phyloP scores from a whole-genome alignment of 169 alveolate genomes.

The Eimeria mitis region DNA sequence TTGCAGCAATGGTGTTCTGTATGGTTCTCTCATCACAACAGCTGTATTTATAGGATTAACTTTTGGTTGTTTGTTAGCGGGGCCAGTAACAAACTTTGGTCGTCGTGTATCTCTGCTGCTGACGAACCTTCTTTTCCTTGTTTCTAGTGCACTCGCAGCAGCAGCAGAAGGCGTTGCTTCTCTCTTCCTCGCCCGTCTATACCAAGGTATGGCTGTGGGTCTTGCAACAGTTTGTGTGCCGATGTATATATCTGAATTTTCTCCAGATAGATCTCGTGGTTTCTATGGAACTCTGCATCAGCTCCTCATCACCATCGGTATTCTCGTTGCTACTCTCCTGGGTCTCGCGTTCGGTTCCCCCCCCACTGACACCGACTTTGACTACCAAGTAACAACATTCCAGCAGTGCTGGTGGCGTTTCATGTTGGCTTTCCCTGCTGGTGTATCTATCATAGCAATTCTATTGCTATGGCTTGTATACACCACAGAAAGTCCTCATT shows the following conservation, averaged over 20 bases:
- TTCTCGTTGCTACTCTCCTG: conserved; percentile 86
- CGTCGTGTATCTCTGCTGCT: conserved; percentile 76
- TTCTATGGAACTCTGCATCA: conserved; percentile 88
- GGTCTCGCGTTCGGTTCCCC: conserved; percentile 86
- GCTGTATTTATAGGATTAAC: conserved; percentile 79
- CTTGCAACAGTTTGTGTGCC: conserved; percentile 90
- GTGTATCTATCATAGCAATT: conserved; percentile 11
- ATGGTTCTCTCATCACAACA: conserved; percentile 77
- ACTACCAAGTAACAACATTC: conserved; percentile 34
- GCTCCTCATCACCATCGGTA: conserved; percentile 90
- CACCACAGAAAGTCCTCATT: conserved; percentile 84
- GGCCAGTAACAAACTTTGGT: conserved; percentile 74
- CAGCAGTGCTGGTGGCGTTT: conserved; percentile 85
- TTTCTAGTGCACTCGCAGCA: conserved; percentile 76
- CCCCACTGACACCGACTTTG: conserved; percentile 41
- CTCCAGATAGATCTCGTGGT: conserved; percentile 89
- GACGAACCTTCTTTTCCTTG: conserved; percentile 45
- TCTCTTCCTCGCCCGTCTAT: conserved; percentile 88
- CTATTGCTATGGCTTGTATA: conserved; percentile 42
- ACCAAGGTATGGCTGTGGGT: conserved; percentile 91
- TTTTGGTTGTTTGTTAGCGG: conserved; percentile 81
- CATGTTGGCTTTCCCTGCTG: conserved; percentile 75
- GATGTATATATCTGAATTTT: conserved; percentile 89
- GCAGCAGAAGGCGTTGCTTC: conserved; percentile 81
- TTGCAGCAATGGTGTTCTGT: conserved; percentile 67